These are phyloP conservation scores for Articulospora tetracladia DNA, from an alignment of 495 filamentous ascomycete species.

Conservation along the genomic window DNA sequence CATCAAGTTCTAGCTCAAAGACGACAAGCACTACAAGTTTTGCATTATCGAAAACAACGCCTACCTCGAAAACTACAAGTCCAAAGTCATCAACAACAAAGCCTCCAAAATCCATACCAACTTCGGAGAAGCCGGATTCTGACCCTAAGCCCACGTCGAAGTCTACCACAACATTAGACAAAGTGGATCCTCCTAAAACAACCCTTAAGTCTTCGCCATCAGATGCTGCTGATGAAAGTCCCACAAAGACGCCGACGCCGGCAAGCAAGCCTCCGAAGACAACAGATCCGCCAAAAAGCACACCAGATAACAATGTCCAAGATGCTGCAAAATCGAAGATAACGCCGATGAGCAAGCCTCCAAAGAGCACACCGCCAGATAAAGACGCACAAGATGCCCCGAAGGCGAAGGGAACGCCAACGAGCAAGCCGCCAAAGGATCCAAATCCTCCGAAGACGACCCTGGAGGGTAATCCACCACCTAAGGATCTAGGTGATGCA, in stretches of 20 bases:
- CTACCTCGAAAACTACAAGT: neutral
- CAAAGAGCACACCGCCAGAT: neutral
- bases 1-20: too few relatives aligned
- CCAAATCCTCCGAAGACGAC: neutral
- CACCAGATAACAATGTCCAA: neutral
- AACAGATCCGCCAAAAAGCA: neutral
- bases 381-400: neutral
- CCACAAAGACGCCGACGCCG: too few relatives aligned
- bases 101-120: neutral
- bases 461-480: neutral
- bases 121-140: neutral
- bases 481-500: neutral
- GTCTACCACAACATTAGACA: neutral
- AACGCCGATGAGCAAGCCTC: neutral
- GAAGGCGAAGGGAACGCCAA: neutral
- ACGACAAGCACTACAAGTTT: neutral
- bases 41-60: too few relatives aligned
- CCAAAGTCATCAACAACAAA: neutral
- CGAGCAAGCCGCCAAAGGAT: neutral
- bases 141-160: neutral
- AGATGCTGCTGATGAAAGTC: too few relatives aligned
- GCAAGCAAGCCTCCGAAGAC: too few relatives aligned
- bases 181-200: too few relatives aligned
- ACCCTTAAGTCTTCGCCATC: too few relatives aligned
- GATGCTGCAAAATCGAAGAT: neutral